Percentiles rank a stretch among this genome's conserved stretches.
phyloP scores from a whole-genome alignment of 1,284 basidiomycete genomes.

The Austropuccinia psidii region DNA sequence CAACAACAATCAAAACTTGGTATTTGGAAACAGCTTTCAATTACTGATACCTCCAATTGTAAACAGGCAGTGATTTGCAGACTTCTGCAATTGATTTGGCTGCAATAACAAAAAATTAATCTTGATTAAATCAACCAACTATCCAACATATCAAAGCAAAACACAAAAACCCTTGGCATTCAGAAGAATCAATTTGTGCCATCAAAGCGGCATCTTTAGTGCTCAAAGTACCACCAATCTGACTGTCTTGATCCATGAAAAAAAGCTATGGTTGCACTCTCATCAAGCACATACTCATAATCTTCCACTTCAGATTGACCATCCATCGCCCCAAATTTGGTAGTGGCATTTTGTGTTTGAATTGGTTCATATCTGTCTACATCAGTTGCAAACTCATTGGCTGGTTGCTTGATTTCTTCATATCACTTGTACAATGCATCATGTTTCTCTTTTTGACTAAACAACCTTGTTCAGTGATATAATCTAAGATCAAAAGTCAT shows the following conservation, averaged over 20 bases:
- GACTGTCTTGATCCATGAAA: slow-evolving; percentile 60
- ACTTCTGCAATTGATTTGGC: too few species aligned
- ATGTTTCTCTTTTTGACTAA: slow-evolving; percentile 94
- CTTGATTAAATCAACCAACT: slow-evolving; percentile 84
- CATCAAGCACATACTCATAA: slow-evolving; percentile 98
- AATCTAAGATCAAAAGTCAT: too few species aligned
- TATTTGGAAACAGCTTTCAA: slow-evolving; percentile 50
- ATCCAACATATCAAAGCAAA: slow-evolving; percentile 54
- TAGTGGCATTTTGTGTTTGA: slow-evolving; percentile 80
- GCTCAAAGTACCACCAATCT: slow-evolving; percentile 49
- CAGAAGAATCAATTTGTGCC: slow-evolving; percentile 82
- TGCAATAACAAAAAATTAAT: too few species aligned
- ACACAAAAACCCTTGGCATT: slow-evolving; percentile 60
- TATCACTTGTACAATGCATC: slow-evolving; percentile 82
- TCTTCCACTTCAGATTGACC: slow-evolving; percentile 68
- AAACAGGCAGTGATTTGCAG: too few species aligned
- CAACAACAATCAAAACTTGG: too few species aligned
- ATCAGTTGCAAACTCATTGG: too few species aligned
- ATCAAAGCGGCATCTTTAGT: too few species aligned
- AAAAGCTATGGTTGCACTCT: too few species aligned
- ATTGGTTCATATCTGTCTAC: slow-evolving; percentile 75
- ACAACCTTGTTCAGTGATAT: slow-evolving; percentile 90
- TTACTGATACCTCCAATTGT: slow-evolving; percentile 72
- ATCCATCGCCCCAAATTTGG: slow-evolving; percentile 81
- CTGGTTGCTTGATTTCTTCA: too few species aligned